Percentiles rank a stretch among this genome's conserved stretches.
Evolutionary conservation across 495 filamentous ascomycete genomes (phyloP).

Genomic region (Astrothelium subdiscretum): DNA sequence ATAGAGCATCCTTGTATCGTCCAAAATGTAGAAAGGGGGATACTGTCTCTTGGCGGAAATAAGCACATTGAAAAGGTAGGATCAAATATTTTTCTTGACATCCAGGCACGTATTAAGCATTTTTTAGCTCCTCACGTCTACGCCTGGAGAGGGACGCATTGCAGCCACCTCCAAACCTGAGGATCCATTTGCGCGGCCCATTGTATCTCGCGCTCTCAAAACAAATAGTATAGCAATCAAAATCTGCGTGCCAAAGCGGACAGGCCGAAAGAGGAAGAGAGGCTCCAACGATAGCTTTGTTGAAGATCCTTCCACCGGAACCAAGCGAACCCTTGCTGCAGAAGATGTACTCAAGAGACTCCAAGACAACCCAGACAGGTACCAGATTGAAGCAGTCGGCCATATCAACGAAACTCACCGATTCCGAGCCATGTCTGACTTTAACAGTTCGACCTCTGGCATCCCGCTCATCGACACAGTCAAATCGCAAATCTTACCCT

Average conservation of each 20-base stretch:
- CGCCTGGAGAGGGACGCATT: constrained; percentile 15
- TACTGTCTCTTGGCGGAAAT: constrained; percentile 64
- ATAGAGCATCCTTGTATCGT: constrained; percentile 85
- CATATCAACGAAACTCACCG: constrained; percentile 69
- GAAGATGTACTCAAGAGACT: constrained; percentile 48
- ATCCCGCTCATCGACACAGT: constrained; percentile 56
- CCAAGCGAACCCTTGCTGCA: not conserved
- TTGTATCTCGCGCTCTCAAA: constrained; percentile 55
- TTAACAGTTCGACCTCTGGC: constrained; percentile 54
- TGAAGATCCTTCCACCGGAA: not conserved
- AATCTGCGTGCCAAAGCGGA: constrained; percentile 75
- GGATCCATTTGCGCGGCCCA: constrained; percentile 62
- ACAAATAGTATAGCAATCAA: constrained; percentile 78
- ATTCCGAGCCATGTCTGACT: constrained; percentile 66
- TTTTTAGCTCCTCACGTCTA: constrained; percentile 1
- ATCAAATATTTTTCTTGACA: not conserved
- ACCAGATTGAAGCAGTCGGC: constrained; percentile 60
- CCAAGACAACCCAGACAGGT: constrained; percentile 56
- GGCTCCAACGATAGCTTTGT: constrained; percentile 56
- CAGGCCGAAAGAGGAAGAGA: constrained; percentile 70
- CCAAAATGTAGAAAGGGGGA: constrained; percentile 66
- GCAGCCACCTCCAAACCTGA: constrained; percentile 62
- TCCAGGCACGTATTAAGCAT: not conserved
- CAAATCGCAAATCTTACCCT: constrained; percentile 49
- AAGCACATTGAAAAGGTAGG: constrained; percentile 54